Conservation (phyloP, 495 filamentous ascomycete species). For the Penicillium pancosmium region DNA sequence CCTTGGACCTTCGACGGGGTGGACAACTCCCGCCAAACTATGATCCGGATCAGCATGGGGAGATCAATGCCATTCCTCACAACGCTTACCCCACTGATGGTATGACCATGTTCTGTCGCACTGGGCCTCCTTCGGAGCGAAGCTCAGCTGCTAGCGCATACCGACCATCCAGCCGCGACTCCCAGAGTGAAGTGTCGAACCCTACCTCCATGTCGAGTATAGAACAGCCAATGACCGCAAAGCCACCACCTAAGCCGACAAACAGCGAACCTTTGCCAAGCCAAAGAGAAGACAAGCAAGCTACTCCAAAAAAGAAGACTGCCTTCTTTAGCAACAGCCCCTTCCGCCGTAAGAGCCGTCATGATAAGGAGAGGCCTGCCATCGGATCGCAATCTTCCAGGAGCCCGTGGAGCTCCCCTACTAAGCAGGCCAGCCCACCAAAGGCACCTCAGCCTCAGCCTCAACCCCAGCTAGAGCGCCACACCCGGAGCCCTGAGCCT, state of each 20-base stretch:
- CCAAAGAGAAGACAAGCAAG: conserved; percentile 61
- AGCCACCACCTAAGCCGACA: conserved; percentile 61
- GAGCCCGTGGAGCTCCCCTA: conserved; percentile 41
- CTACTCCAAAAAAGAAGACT: conserved; percentile 76
- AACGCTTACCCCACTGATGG: conserved; percentile 95
- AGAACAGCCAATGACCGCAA: conserved; percentile 39
- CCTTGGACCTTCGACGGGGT: conserved; percentile 53
- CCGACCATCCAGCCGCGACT: conserved; percentile 85
- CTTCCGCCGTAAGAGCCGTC: conserved; percentile 89
- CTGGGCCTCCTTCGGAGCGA: conserved; percentile 80
- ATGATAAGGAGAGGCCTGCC: conserved; percentile 71
- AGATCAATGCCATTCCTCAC: conserved; percentile 75
- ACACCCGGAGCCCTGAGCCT: conserved; percentile 75
- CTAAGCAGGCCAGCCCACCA: conserved; percentile 36
- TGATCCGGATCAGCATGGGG: conserved; percentile 60
- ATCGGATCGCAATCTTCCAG: conserved; percentile 20
- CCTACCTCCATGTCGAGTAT: conserved; percentile 89
- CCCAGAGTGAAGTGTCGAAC: conserved; percentile 88
- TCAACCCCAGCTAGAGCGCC: conserved; percentile 22
- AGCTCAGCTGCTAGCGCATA: conserved; percentile 74
- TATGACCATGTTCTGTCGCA: conserved; percentile 98
- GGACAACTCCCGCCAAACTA: conserved; percentile 53
- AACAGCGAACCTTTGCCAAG: conserved; percentile 48
- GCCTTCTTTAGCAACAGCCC: conserved; percentile 96
- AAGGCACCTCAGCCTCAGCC: conserved; percentile 23